phyloP scores from a whole-genome alignment of 441 rosid species.

The Erodium trifolium region DNA sequence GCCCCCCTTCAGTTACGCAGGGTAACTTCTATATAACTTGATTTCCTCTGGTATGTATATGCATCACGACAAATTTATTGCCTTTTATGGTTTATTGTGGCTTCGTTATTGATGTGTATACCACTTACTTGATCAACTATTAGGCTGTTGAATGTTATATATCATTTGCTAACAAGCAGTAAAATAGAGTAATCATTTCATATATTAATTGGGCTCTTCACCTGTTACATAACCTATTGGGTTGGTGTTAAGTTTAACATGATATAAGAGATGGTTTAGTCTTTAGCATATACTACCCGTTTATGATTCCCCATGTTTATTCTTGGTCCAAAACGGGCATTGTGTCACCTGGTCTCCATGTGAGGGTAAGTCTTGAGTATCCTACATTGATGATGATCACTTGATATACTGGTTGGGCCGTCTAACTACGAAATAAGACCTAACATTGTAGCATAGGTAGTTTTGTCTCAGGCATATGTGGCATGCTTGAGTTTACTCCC shows the following conservation, averaged over 20 bases:
- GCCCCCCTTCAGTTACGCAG: conserved; percentile 74
- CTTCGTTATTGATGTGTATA: background rate
- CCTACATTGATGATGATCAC: background rate
- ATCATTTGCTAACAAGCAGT: background rate
- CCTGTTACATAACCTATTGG: background rate
- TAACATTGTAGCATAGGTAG: background rate
- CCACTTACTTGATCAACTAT: background rate
- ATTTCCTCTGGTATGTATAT: background rate
- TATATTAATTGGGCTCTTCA: background rate
- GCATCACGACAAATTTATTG: background rate
- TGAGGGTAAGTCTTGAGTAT: background rate
- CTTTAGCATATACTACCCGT: background rate
- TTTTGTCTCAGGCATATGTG: background rate
- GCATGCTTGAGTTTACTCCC: background rate
- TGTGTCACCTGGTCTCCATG: background rate
- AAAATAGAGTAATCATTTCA: background rate
- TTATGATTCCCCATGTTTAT: background rate
- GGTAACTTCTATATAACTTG: conserved; percentile 34
- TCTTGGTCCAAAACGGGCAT: background rate
- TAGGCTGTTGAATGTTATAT: background rate
- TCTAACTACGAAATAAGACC: background rate
- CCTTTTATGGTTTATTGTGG: background rate
- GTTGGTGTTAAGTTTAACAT: background rate
- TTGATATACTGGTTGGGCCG: background rate
- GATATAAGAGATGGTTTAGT: background rate